Conservation (phyloP, 176 grass and related monocot genomes). For the Hyparrhenia diplandra region DNA sequence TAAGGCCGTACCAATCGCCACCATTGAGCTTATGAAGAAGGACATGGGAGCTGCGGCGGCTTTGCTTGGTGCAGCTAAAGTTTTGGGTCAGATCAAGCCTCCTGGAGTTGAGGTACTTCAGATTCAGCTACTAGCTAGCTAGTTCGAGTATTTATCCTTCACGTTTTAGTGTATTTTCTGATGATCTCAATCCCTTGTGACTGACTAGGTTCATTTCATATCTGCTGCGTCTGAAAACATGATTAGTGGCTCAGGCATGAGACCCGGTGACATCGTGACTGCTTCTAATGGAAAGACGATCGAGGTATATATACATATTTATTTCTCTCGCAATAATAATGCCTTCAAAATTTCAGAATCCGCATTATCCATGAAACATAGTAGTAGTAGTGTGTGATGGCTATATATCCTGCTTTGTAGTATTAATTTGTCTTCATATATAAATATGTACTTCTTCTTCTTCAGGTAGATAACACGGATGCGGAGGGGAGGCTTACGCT, state of each 20-base stretch:
- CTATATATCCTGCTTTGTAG: slow-evolving; percentile 10
- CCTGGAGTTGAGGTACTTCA: slow-evolving; percentile 72
- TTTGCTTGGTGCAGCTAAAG: slow-evolving; percentile 80
- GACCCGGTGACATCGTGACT: background rate
- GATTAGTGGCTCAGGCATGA: background rate
- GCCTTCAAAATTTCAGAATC: background rate
- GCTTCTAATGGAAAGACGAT: background rate
- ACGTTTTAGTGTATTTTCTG: background rate
- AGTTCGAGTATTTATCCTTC: background rate
- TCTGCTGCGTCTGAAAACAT: background rate
- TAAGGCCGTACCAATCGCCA: slow-evolving; percentile 59
- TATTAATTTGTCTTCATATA: background rate
- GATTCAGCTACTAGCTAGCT: background rate
- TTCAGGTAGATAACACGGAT: slow-evolving; percentile 98
- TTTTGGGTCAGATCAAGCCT: slow-evolving; percentile 85
- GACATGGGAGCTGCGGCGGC: slow-evolving; percentile 91
- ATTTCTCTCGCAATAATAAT: background rate
- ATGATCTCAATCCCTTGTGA: background rate
- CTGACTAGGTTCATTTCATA: background rate
- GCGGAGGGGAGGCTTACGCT: slow-evolving; percentile 98
- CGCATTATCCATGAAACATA: background rate
- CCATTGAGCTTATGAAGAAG: slow-evolving; percentile 84
- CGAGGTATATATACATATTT: slow-evolving; percentile 53
- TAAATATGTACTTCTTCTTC: background rate
- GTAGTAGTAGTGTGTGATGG: background rate